phyloP scores from a whole-genome alignment of 1,284 basidiomycete species.

The Earliella scabrosa region DNA sequence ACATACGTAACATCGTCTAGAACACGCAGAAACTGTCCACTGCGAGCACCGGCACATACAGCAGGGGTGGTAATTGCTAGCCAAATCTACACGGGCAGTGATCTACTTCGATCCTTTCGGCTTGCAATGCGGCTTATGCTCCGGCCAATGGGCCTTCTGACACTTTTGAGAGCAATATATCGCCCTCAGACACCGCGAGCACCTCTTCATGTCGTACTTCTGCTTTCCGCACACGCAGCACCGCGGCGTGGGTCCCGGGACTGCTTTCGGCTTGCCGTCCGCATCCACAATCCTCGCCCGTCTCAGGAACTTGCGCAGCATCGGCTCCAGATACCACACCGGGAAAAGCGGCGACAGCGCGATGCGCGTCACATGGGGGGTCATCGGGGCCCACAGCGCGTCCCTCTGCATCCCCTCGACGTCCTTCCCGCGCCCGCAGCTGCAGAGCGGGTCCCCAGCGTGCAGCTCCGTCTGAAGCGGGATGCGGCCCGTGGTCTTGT shows the following conservation, averaged over 20 bases:
- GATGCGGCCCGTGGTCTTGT: slow-evolving; percentile 34
- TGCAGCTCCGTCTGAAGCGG: slow-evolving; percentile 36
- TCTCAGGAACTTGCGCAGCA: background rate
- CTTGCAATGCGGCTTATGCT: slow-evolving; percentile 11
- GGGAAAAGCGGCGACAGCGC: slow-evolving; percentile 55
- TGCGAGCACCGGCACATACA: too few relatives aligned
- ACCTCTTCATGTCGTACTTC: slow-evolving; percentile 1
- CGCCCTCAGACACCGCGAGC: slow-evolving; percentile 19
- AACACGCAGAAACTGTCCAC: too few relatives aligned
- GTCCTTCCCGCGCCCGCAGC: slow-evolving; percentile 51
- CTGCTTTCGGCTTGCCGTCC: background rate
- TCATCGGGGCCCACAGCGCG: slow-evolving; percentile 38
- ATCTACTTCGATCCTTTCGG: background rate
- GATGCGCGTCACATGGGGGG: slow-evolving; percentile 46
- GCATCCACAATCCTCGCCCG: background rate
- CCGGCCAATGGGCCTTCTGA: slow-evolving; percentile 23
- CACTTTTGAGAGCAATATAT: slow-evolving; percentile 22
- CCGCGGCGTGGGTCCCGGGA: background rate
- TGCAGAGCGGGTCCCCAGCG: slow-evolving; percentile 45
- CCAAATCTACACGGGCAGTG: too few relatives aligned
- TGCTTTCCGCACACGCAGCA: background rate
- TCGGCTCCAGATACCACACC: slow-evolving; percentile 38
- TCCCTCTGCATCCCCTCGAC: slow-evolving; percentile 35
- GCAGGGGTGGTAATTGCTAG: too few relatives aligned
- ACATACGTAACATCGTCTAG: too few relatives aligned